Evolutionary conservation across 2,329 filamentous ascomycete species (phyloP), one percentile per base, ranked within the genome.

Genomic region (Colletotrichum paranaense): DNA sequence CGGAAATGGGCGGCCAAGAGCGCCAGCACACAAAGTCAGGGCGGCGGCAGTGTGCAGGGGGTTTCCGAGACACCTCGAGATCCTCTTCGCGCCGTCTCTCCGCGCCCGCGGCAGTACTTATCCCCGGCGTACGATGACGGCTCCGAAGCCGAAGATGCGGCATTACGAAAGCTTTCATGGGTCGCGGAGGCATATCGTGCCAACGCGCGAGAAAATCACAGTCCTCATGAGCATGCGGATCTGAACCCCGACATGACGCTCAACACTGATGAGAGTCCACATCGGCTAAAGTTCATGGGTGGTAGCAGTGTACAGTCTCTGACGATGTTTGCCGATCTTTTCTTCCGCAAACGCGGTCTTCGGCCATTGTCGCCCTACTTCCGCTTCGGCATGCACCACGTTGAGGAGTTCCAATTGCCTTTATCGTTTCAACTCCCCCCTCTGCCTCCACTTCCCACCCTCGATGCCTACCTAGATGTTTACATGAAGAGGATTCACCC

Each of bases 261-360:
- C 24, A 78, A 78, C 66, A 78, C 77, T 11, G 76, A 78, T 32
- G 75, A 75, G 38, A 77, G 67, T 16, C 32, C 75, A 14, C 62
- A 78, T 68, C 67, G 70, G 53, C 69, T 77, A 56, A 75, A 76
- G 73, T 75, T 74, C 58, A 72, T 77, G 62, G 75, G 75, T 12
- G 76, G 73, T 28, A 77, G 76, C 57, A 79, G 77, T 30, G 30
- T 79, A 1, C 77, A 79, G 62, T 77, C 76, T 12, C 67, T 79
- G 3, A 76, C 72, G 35, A 67, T 66, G 49, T 79, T 79, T 46
- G 75, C 78, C 52, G 78, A 79, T 30, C 62, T 79, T 16, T 72
- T 76, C 67, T 75, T 78, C 12, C 56, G 70, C 19, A 63, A 71
- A 32, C 72, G 75, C 46, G 73, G 77, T 3, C 71, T 78, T 5